A percentile compares a stretch with the other conserved stretches of the same genome.
phyloP scores from a whole-genome alignment of 202 grass and related monocot species.

The Sporobolus alterniflorus region DNA sequence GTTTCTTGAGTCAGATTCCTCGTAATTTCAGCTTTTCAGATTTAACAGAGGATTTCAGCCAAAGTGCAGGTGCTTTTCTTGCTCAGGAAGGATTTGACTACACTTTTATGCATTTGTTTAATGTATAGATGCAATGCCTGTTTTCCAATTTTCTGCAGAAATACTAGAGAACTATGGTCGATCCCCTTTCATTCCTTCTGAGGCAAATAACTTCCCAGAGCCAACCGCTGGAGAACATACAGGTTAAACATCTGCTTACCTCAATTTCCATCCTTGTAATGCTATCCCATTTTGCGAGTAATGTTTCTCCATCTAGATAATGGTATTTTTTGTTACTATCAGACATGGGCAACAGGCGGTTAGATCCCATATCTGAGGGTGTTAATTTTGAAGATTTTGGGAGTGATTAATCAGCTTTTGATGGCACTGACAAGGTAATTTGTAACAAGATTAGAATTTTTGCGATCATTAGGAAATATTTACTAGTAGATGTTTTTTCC shows the following conservation, averaged over 20 bases:
- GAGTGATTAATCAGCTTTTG: slow-evolving; percentile 64
- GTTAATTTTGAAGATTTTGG: slow-evolving; percentile 90
- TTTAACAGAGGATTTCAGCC: slow-evolving; percentile 93
- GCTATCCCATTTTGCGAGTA: neutral
- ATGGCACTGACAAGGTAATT: slow-evolving; percentile 51
- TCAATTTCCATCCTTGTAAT: neutral
- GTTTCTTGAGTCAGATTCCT: slow-evolving; percentile 93
- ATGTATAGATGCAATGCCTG: neutral
- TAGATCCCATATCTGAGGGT: slow-evolving; percentile 96
- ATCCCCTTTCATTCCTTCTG: slow-evolving; percentile 90
- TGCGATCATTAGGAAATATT: slow-evolving; percentile 2
- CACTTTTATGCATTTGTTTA: neutral
- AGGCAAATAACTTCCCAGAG: slow-evolving; percentile 75
- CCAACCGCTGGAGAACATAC: slow-evolving; percentile 64
- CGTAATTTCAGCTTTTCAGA: slow-evolving; percentile 98
- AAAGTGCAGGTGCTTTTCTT: slow-evolving; percentile 74
- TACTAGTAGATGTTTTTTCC: neutral
- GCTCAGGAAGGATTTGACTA: neutral
- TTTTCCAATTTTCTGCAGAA: slow-evolving; percentile 42
- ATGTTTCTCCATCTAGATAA: slow-evolving; percentile 27
- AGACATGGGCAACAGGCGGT: slow-evolving; percentile 78
- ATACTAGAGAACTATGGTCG: slow-evolving; percentile 98
- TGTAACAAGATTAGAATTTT: slow-evolving; percentile 1
- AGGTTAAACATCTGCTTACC: slow-evolving; percentile 35
- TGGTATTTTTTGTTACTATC: slow-evolving; percentile 33